Conservation (phyloP, 257 asterid species). For the Nicotiana benthamiana region DNA sequence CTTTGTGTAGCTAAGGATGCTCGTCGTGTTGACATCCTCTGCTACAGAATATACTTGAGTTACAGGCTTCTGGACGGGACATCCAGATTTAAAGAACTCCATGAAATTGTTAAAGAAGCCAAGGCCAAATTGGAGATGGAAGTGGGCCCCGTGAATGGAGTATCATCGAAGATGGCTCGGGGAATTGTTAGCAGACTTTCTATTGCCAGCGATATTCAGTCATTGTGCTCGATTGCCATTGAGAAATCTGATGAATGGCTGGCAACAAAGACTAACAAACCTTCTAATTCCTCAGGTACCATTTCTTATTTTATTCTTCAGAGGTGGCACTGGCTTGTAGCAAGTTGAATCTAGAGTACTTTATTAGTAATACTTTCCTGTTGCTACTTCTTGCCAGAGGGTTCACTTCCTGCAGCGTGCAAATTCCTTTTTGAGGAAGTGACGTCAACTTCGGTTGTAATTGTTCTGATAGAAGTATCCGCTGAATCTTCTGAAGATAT, state of each 20-base stretch:
- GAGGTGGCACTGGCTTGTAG: not conserved
- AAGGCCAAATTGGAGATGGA: slow-evolving; percentile 74
- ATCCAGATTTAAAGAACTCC: slow-evolving; percentile 69
- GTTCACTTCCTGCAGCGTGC: slow-evolving; percentile 81
- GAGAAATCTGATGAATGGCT: slow-evolving; percentile 71
- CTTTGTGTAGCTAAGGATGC: slow-evolving; percentile 78
- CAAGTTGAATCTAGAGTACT: not conserved
- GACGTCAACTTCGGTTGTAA: slow-evolving; percentile 55
- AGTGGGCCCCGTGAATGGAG: slow-evolving; percentile 81
- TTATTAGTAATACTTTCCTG: not conserved
- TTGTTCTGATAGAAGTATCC: slow-evolving; percentile 61
- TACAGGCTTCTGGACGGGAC: slow-evolving; percentile 78
- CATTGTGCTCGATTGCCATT: slow-evolving; percentile 68
- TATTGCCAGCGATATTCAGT: slow-evolving; percentile 65
- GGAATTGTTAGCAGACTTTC: slow-evolving; percentile 87
- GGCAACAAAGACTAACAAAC: slow-evolving; percentile 29
- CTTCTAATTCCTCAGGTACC: slow-evolving; percentile 40
- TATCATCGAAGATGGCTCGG: slow-evolving; percentile 80
- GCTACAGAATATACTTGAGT: slow-evolving; percentile 70
- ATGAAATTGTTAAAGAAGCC: slow-evolving; percentile 63
- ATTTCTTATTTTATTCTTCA: slow-evolving; percentile 2
- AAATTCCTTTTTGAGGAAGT: slow-evolving; percentile 76
- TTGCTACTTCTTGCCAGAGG: slow-evolving; percentile 37
- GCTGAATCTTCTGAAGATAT: slow-evolving; percentile 31
- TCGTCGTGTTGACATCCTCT: slow-evolving; percentile 72